phyloP scores from a whole-genome alignment of 768 basidiomycete species.

The Lentinula guzmanii region DNA sequence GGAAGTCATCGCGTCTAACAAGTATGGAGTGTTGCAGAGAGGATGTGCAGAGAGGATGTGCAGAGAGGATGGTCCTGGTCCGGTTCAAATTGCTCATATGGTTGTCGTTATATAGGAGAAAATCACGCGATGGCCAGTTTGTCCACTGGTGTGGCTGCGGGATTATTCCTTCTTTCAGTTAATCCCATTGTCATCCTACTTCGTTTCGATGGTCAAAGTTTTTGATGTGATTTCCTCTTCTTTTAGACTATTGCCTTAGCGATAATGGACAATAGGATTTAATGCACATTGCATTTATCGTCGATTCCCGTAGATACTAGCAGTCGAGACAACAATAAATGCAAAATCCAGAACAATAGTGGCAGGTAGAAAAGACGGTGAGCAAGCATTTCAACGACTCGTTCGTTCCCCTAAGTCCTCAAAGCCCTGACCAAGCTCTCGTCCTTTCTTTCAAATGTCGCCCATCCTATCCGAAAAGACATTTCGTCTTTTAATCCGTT shows the following conservation, averaged over 20 bases:
- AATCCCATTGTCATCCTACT: not conserved
- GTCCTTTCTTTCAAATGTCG: not conserved
- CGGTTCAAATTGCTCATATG: not conserved
- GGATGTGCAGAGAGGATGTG: not conserved
- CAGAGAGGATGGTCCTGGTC: not conserved
- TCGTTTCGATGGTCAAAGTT: not conserved
- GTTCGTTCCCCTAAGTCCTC: not conserved
- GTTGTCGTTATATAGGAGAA: not conserved
- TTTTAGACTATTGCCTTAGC: not conserved
- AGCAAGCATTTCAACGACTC: not conserved
- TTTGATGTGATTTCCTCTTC: not conserved
- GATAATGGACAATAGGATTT: not conserved
- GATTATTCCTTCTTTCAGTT: not conserved
- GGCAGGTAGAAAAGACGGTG: not conserved
- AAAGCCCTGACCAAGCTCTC: not conserved
- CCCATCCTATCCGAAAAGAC: not conserved
- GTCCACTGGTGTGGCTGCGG: not conserved
- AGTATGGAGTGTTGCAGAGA: not conserved
- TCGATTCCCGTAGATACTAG: not conserved
- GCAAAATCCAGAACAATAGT: not conserved
- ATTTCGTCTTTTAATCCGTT: not conserved
- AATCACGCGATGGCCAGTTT: not conserved
- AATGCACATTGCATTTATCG: not conserved
- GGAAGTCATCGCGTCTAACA: conserved; percentile 5
- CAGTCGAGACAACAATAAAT: not conserved